phyloP scores from a whole-genome alignment of 179 eudicot genomes.

The Vitellaria paradoxa region DNA sequence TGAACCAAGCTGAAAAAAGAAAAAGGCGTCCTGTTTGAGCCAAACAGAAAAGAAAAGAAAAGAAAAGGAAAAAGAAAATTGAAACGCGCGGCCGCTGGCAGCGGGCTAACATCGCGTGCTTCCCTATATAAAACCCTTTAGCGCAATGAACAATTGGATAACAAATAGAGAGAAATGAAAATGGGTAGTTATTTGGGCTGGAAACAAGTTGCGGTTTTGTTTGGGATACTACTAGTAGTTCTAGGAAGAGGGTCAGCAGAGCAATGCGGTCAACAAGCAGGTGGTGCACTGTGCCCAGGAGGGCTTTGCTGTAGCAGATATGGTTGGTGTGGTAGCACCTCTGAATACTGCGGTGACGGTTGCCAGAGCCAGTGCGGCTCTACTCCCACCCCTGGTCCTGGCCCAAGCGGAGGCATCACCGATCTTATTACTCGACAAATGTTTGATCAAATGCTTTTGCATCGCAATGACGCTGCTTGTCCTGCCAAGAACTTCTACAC shows the following conservation, averaged over 20 bases:
- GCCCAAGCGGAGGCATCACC: constrained; percentile 13
- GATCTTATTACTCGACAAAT: constrained; percentile 7
- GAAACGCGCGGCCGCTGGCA: too few relatives aligned
- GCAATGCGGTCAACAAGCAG: constrained; percentile 20
- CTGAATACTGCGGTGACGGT: constrained; percentile 2
- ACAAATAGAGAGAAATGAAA: not conserved
- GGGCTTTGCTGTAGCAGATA: constrained; percentile 23
- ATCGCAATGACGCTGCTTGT: constrained; percentile 30
- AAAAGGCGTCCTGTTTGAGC: too few relatives aligned
- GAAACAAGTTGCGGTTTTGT: not conserved
- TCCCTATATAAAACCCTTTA: too few relatives aligned
- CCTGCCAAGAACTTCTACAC: constrained; percentile 26
- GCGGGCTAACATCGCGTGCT: too few relatives aligned
- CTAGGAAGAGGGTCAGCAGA: constrained; percentile 14
- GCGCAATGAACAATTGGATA: too few relatives aligned
- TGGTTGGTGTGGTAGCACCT: constrained; percentile 14
- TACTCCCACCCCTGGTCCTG: not conserved
- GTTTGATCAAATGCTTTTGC: constrained; percentile 30
- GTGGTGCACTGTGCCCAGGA: constrained; percentile 19
- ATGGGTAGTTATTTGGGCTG: not conserved
- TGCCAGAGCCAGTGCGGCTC: constrained; percentile 25
- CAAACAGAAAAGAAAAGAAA: too few relatives aligned
- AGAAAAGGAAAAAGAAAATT: too few relatives aligned
- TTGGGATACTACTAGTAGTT: not conserved
- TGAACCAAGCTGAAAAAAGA: too few relatives aligned